Evolutionary conservation across 768 basidiomycete genomes (phyloP).

Genomic region (Auriscalpium orientale): DNA sequence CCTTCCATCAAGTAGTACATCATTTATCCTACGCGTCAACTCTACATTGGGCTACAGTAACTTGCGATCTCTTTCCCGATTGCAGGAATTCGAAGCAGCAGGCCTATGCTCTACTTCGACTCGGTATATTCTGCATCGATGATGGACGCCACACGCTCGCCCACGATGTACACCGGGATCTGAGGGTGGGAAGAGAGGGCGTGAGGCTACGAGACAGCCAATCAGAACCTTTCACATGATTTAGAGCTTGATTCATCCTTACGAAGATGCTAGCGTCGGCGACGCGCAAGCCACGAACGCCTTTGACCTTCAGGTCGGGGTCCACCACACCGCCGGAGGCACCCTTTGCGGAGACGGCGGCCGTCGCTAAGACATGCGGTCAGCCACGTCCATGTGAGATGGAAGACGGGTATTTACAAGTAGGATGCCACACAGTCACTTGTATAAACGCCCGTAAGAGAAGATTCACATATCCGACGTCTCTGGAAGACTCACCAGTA

Average conservation of each 20-base stretch:
- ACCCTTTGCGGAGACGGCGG: conserved; percentile 4
- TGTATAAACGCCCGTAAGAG: conserved; percentile 28
- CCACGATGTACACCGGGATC: conserved; percentile 4
- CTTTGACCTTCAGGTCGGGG: conserved; percentile 32
- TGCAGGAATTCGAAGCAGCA: too few relatives aligned
- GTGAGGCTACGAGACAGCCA: background rate
- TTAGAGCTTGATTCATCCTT: background rate
- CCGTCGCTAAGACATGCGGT: conserved; percentile 1
- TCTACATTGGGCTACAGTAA: too few relatives aligned
- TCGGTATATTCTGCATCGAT: conserved; percentile 2
- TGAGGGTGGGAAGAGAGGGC: conserved; percentile 8
- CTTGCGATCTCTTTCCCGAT: too few relatives aligned
- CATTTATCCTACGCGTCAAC: too few relatives aligned
- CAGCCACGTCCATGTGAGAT: background rate
- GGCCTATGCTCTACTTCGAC: background rate
- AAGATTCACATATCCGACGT: too few relatives aligned
- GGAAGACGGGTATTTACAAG: background rate
- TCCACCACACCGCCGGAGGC: conserved; percentile 32
- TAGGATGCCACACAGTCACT: conserved; percentile 12
- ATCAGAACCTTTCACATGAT: background rate
- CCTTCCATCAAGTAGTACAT: too few relatives aligned
- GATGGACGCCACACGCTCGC: conserved; percentile 5
- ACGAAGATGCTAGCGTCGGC: conserved; percentile 19
- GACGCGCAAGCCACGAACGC: conserved; percentile 33
- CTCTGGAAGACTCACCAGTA: background rate